Conservation (phyloP, 768 basidiomycete species). For the Mycena rosella region DNA sequence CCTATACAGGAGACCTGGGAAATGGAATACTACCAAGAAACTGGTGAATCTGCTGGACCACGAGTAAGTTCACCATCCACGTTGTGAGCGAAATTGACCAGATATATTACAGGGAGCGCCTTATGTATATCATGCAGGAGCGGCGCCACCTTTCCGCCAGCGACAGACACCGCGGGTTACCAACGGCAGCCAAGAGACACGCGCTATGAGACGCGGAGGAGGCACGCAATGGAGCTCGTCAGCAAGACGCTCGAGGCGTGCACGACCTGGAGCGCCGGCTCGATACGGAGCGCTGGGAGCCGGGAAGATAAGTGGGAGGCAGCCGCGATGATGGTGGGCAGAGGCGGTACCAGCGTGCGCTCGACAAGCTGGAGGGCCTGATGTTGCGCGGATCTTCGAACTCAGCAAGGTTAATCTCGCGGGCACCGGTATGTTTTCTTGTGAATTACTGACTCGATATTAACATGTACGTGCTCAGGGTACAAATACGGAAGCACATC, state of each 20-base stretch:
- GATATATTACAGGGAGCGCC: not conserved
- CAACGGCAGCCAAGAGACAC: too few relatives aligned
- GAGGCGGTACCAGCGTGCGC: constrained; percentile 31
- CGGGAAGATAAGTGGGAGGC: constrained; percentile 31
- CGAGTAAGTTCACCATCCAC: too few relatives aligned
- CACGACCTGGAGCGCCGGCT: constrained; percentile 22
- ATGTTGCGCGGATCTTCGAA: too few relatives aligned
- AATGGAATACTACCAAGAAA: too few relatives aligned
- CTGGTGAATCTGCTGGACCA: too few relatives aligned
- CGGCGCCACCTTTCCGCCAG: too few relatives aligned
- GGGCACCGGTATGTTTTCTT: too few relatives aligned
- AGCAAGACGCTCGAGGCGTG: constrained; percentile 11
- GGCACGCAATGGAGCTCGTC: constrained; percentile 32
- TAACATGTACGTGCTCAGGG: constrained; percentile 20
- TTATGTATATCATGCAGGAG: not conserved
- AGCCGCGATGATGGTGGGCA: too few relatives aligned
- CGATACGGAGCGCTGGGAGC: too few relatives aligned
- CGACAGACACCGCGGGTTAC: constrained; percentile 9
- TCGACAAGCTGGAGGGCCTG: constrained; percentile 38
- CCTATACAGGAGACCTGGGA: constrained; percentile 31
- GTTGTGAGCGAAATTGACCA: too few relatives aligned
- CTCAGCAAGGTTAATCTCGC: too few relatives aligned
- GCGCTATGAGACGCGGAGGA: constrained; percentile 22
- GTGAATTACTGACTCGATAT: constrained; percentile 35
- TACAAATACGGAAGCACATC: not conserved